Evolutionary conservation across 805 yeast genomes (phyloP), one percentile per base, ranked within the genome.

Genomic region (Scheffersomyces stipitis): DNA sequence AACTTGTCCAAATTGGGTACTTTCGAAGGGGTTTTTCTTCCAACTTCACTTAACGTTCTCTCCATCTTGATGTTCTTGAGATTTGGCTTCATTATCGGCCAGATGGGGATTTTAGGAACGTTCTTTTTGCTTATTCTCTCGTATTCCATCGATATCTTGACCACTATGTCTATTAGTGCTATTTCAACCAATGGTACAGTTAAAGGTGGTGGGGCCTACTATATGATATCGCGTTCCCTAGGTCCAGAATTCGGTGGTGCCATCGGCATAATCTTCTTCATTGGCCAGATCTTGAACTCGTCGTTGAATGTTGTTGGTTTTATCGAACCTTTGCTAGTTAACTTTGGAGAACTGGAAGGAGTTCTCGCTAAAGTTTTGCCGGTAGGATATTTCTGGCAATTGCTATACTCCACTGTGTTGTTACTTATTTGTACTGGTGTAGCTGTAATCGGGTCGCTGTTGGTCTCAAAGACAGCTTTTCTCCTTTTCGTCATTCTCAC

Each of bases 231-330:
- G 23, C 73, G 99, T 48, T 83, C 96, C 23, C 66, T 93, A 42
- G 99, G 99, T 0, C 96, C 97, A 3, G 99, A 93, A 58, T 93
- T 93, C 62, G 99, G 99, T 18, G 99, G 99, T 3, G 85, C 96
- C 3, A 91, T 93, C 45, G 99, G 99, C 1, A 72, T 93, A 18
- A 91, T 93, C 16, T 93, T 93, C 59, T 95, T 84, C 54, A 71
- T 93, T 36, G 99, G 99, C 1, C 99, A 93, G 64, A 89, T 90
- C 6, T 69, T 93, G 40, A 93, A 93, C 58, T 75, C 89, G 32
- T 89, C 96, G 28, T 75, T 93, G 73, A 93, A 93, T 59, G 96
- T 93, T 29, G 96, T 90, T 3, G 99, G 99, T 64, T 80, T 93
- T 45, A 83, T 90, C 32, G 98, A 93, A 57, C 98, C 99, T 0